Evolutionary conservation across 768 basidiomycete species (phyloP), one percentile per base, ranked within the genome.

Genomic region (Hygrophorus russula): DNA sequence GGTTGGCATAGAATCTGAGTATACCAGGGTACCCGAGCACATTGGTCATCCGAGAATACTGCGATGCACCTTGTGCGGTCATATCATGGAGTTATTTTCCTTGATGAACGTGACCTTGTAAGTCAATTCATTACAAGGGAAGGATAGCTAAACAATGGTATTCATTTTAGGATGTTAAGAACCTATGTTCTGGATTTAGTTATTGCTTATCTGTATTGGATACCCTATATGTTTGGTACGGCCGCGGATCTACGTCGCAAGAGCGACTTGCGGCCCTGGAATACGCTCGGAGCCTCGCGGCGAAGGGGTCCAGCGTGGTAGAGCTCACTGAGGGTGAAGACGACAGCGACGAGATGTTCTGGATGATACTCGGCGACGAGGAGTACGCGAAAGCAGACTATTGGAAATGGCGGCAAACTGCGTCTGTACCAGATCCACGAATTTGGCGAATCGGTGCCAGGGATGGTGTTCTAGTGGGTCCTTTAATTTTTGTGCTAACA

Each of bases 151-250:
- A 41, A 33, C 28, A 37, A 27, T 18, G 46, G 44, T 41, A 41
- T 39, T 46, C 30, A 41, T 18, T n/a, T 20, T 49, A 82, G 82
- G 66, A 58, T 44, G 62, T 81, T 49, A 71, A 65, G 46, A 85
- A 82, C 53, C 62, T 91, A 1, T 90, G 87, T 56, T 89, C 87
- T 8, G 88, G 73, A n/a, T 90, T 78, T 59, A 86, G 83, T 51
- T 89, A 83, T 56, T 88, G 84, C 51, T 49, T 87, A 29, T 74
- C 80, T 2, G 66, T 89, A 36, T 62, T 90, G 47, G 76, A 76
- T 29, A 74, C 76, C 2, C 62, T 82, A 30, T 89, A 86, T 50
- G 74, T 90, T 28, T 91, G 89, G 88, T 68, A 88, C 56, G 88
- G 88, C 3, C 67, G 73, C 41, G 88, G 88, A 18, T 79, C 87